Evolutionary conservation across 2,329 filamentous ascomycete species (phyloP).

Genomic region (Fusarium caatingaense): DNA sequence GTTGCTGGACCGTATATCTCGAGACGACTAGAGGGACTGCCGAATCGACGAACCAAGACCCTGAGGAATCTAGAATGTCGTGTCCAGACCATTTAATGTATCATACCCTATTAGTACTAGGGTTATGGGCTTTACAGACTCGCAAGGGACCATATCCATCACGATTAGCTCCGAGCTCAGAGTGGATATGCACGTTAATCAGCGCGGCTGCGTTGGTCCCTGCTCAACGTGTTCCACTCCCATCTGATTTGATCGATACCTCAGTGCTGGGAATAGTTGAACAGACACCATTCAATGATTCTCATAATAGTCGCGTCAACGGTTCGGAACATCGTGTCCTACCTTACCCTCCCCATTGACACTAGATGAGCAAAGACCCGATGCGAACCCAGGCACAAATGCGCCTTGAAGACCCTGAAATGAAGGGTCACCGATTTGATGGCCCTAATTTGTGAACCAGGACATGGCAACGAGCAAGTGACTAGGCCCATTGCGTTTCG

Average conservation of each 20-base stretch:
- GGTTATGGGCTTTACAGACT: neutral
- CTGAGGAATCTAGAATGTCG: slow-evolving; percentile 25
- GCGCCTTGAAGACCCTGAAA: slow-evolving; percentile 13
- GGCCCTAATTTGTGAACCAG: slow-evolving; percentile 23
- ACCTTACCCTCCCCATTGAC: neutral
- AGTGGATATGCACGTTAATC: slow-evolving; percentile 32
- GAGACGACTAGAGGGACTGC: neutral
- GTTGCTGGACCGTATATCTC: neutral
- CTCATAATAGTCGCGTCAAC: neutral
- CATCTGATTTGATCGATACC: slow-evolving; percentile 3
- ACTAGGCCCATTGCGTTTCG: slow-evolving; percentile 25
- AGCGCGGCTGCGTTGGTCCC: slow-evolving; percentile 29
- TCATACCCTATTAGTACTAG: slow-evolving; percentile 36
- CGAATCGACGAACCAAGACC: slow-evolving; percentile 15
- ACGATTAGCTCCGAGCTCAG: slow-evolving; percentile 31
- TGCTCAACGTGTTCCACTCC: slow-evolving; percentile 23
- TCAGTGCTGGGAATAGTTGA: neutral
- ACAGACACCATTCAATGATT: neutral
- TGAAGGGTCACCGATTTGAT: slow-evolving; percentile 30
- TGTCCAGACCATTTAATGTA: slow-evolving; percentile 10
- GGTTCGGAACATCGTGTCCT: neutral
- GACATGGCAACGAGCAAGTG: slow-evolving; percentile 25
- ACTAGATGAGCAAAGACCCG: neutral
- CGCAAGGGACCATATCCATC: slow-evolving; percentile 23
- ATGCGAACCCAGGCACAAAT: neutral